Evolutionary conservation across 1,139 yeast species (phyloP).

Genomic region (Ogataea hybrid): DNA sequence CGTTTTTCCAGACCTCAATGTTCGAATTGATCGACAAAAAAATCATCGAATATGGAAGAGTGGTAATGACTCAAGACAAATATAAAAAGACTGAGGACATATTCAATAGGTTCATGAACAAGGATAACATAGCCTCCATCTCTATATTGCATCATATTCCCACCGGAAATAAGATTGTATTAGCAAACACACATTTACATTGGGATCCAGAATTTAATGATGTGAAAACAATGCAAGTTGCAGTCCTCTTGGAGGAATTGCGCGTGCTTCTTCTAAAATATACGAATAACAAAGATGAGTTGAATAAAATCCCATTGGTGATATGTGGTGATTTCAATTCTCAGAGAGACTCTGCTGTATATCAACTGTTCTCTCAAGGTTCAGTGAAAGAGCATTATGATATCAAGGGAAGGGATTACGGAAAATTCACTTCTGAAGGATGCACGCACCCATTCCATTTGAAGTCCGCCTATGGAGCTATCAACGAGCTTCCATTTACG

Average conservation of each 20-base stretch:
- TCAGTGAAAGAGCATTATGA: constrained; percentile 72
- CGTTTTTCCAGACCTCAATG: constrained; percentile 69
- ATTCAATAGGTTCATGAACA: too few relatives aligned
- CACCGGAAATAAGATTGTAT: too few relatives aligned
- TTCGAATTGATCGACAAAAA: constrained; percentile 72
- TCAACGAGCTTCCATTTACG: constrained; percentile 92
- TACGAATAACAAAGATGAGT: constrained; percentile 25
- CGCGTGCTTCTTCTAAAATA: too few relatives aligned
- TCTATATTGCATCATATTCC: too few relatives aligned
- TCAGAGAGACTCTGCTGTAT: constrained; percentile 83
- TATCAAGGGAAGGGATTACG: constrained; percentile 84
- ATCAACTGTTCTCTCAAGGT: constrained; percentile 83
- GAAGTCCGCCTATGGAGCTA: constrained; percentile 78
- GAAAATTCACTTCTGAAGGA: constrained; percentile 87
- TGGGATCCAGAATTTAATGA: too few relatives aligned
- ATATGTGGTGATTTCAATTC: constrained; percentile 98
- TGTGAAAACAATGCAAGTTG: too few relatives aligned
- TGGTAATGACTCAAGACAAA: constrained; percentile 84
- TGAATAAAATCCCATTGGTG: constrained; percentile 62
- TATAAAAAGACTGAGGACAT: too few relatives aligned
- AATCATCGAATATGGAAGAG: constrained; percentile 80
- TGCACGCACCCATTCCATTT: constrained; percentile 78
- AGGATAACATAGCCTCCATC: too few relatives aligned
- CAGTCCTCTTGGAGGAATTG: too few relatives aligned
- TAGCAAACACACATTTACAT: too few relatives aligned